Evolutionary conservation across 352 stramenopile genomes (phyloP).

Genomic region (Phytopythium vexans): DNA sequence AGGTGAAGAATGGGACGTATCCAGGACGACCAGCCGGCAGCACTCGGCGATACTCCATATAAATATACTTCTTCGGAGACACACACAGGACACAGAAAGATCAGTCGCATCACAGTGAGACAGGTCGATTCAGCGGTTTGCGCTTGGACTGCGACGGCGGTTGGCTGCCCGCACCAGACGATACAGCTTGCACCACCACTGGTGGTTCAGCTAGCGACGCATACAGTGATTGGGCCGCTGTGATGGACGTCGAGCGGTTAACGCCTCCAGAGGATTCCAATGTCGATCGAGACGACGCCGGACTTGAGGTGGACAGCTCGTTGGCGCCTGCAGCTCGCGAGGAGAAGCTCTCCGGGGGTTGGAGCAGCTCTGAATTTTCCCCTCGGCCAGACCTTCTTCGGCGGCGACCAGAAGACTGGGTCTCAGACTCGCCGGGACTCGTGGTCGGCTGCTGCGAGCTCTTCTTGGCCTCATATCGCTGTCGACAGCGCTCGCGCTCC

Average conservation of each 20-base stretch:
- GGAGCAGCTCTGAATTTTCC: neutral
- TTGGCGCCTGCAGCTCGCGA: constrained; percentile 6
- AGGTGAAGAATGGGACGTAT: too few relatives aligned
- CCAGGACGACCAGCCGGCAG: too few relatives aligned
- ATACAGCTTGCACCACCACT: too few relatives aligned
- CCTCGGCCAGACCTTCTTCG: neutral
- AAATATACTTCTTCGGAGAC: too few relatives aligned
- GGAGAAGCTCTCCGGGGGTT: neutral
- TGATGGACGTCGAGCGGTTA: constrained; percentile 16
- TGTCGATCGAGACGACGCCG: constrained; percentile 13
- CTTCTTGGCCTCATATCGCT: constrained; percentile 66
- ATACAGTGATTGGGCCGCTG: constrained; percentile 27
- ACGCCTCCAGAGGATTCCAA: constrained; percentile 18
- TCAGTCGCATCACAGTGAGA: too few relatives aligned
- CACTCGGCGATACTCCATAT: too few relatives aligned
- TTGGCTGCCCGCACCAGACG: too few relatives aligned
- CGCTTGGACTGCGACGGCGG: too few relatives aligned
- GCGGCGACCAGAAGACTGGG: neutral
- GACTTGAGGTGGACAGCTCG: constrained; percentile 9
- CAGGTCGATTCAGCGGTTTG: too few relatives aligned
- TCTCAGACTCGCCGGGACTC: constrained; percentile 5
- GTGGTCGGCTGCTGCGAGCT: constrained; percentile 8
- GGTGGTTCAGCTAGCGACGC: constrained; percentile 14
- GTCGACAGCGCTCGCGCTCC: constrained; percentile 64
- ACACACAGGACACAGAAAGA: too few relatives aligned